Evolutionary conservation across 805 yeast species (phyloP), one percentile per base, ranked within the genome.

Genomic region (Groenewaldozyma salmanticensis): DNA sequence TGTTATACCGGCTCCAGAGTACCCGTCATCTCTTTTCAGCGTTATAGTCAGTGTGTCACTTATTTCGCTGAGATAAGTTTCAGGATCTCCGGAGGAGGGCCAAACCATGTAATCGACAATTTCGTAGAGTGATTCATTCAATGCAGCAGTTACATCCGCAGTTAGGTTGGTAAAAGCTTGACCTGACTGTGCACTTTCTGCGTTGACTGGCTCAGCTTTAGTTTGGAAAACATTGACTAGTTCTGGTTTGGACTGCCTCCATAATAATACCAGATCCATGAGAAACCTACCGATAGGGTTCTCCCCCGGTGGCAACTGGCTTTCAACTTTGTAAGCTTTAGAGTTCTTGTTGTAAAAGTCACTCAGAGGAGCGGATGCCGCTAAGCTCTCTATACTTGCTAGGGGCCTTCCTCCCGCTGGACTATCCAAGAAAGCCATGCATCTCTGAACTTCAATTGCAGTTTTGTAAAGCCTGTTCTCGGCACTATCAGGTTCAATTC

Each of bases 351-450:
- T 13, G 11, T 13, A 9, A 9, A 13, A 9, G 13, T 24, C 29
- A 24, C 7, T 9, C 7, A 9, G 7, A 9, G 29, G 29, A 24
- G 7, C 13, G 13, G 13, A 9, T 9, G 29, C 13, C 29, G 29
- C 7, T 24, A 47, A 38, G 32, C 35, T 44, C n/a, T 35, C 20
- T 11, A 49, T 40, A 13, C 33, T 38, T 15, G 56, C 55, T 37
- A 37, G 46, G 2, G 58, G 48, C 11, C 61, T 44, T 16, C 36
- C 43, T 15, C 54, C 58, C n/a, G n/a, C n/a, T n/a, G n/a, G n/a
- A n/a, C n/a, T n/a, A 24, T 58, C 59, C 21, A 60, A 39, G 42
- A 52, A 57, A 2, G 64, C 63, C 44, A 58, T 47, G 11, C 53
- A 34, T 13, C 60, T 43, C 38, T 59, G 64, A 1, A 47, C 32